Percentiles rank a stretch among this genome's conserved stretches.
Evolutionary conservation across 2,329 filamentous ascomycete species (phyloP).

Genomic region (Fusarium nisikadoi): DNA sequence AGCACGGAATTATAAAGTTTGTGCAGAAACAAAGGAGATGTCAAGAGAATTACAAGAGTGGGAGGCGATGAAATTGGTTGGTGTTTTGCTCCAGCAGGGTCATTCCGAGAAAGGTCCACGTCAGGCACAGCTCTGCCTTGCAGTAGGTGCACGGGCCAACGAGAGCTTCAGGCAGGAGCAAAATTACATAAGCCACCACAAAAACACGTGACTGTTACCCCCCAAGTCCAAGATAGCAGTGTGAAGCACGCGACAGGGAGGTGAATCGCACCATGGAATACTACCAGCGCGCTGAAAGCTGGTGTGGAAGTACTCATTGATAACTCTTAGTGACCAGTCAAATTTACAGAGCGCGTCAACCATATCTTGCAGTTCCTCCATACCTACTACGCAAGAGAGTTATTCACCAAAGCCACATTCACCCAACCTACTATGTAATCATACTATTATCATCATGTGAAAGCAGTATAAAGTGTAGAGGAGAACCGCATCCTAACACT

Average conservation of each 20-base stretch:
- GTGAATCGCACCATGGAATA: neutral
- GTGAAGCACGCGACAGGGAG: neutral
- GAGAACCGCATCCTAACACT: neutral
- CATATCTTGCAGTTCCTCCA: neutral
- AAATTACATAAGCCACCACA: constrained; percentile 33
- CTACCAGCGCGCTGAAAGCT: neutral
- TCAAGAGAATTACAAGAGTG: constrained; percentile 24
- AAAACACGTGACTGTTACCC: constrained; percentile 15
- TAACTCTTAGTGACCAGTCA: no score
- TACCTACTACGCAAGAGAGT: no score
- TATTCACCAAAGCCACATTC: neutral
- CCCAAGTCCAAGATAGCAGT: neutral
- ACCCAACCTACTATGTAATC: neutral
- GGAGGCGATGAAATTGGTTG: constrained; percentile 33
- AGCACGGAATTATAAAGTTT: constrained; percentile 10
- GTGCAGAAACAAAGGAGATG: constrained; percentile 16
- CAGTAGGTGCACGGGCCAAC: constrained; percentile 43
- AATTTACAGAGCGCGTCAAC: neutral
- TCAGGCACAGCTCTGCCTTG: constrained; percentile 58
- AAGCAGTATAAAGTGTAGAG: neutral
- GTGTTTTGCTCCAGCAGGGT: constrained; percentile 46
- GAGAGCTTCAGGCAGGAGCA: constrained; percentile 38
- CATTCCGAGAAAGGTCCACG: constrained; percentile 54
- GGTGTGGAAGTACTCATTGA: neutral
- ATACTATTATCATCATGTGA: neutral